Evolutionary conservation across 2,329 filamentous ascomycete species (phyloP).

Genomic region (Sporothrix mexicana): DNA sequence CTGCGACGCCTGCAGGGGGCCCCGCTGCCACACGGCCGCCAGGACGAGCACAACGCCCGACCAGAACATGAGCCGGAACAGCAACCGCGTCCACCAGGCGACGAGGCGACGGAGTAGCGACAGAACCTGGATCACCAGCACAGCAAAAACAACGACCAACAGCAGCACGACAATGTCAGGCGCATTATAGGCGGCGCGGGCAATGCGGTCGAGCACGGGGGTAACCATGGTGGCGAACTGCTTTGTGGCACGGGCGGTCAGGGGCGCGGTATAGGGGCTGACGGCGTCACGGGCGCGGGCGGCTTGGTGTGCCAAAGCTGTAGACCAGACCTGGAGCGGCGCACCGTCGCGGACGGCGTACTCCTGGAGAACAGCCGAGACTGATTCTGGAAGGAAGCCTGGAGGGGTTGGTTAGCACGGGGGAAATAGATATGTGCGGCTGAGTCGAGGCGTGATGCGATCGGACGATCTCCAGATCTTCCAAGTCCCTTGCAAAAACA

Average conservation of each 20-base stretch:
- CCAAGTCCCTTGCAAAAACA: not conserved
- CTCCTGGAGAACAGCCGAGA: constrained; percentile 56
- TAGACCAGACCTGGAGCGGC: constrained; percentile 51
- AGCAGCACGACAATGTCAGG: constrained; percentile 53
- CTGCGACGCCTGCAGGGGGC: constrained; percentile 66
- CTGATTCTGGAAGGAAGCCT: constrained; percentile 46
- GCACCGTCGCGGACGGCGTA: constrained; percentile 56
- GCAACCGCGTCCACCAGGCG: constrained; percentile 76
- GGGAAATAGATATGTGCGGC: not conserved
- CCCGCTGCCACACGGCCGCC: constrained; percentile 67
- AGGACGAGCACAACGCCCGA: constrained; percentile 59
- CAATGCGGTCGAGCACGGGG: constrained; percentile 50
- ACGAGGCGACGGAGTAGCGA: constrained; percentile 73
- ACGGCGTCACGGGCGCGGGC: constrained; percentile 44
- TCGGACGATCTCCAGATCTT: not conserved
- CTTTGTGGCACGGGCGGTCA: constrained; percentile 36
- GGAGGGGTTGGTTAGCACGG: not conserved
- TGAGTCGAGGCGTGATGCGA: not conserved
- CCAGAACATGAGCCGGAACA: constrained; percentile 69
- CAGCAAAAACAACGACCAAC: constrained; percentile 60
- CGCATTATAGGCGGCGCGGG: constrained; percentile 47
- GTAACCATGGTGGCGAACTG: constrained; percentile 50
- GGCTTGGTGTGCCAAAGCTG: constrained; percentile 44
- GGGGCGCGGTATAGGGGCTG: constrained; percentile 51
- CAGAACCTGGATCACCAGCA: constrained; percentile 69